Conservation (phyloP, 805 yeast genomes). For the Candida orba region DNA sequence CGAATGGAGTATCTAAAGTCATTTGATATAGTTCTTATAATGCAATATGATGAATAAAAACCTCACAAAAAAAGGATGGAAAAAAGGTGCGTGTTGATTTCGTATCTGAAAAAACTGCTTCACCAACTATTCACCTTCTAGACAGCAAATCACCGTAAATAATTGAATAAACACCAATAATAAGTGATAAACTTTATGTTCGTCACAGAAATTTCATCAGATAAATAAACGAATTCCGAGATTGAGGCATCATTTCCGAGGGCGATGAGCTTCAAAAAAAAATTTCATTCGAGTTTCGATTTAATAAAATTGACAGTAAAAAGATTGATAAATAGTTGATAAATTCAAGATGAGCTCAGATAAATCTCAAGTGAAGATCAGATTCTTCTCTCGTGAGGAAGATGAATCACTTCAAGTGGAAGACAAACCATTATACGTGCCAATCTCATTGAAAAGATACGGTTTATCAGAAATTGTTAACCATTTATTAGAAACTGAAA, state of each 20-base stretch:
- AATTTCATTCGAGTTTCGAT: background rate
- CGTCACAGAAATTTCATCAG: too few species aligned
- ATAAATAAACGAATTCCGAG: background rate
- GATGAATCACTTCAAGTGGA: conserved; percentile 68
- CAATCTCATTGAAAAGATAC: conserved; percentile 76
- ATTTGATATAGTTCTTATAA: background rate
- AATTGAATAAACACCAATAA: too few species aligned
- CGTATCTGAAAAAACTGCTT: too few species aligned
- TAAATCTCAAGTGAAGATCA: conserved; percentile 69
- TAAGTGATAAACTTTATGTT: too few species aligned
- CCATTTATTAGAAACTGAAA: conserved; percentile 59
- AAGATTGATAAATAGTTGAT: too few species aligned
- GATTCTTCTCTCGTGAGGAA: conserved; percentile 79
- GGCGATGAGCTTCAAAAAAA: background rate
- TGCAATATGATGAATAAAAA: too few species aligned
- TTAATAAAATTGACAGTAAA: too few species aligned
- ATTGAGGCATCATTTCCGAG: too few species aligned
- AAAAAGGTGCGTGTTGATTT: background rate
- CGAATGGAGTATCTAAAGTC: conserved; percentile 39
- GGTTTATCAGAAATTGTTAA: conserved; percentile 95
- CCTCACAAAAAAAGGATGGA: background rate
- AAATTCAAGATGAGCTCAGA: conserved; percentile 14
- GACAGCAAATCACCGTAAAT: background rate
- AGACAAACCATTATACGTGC: conserved; percentile 83
- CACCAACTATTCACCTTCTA: too few species aligned